Base-by-base conservation (phyloP, 2,329 filamentous ascomycete genomes). In the Salinomyces thailandicus region DNA sequence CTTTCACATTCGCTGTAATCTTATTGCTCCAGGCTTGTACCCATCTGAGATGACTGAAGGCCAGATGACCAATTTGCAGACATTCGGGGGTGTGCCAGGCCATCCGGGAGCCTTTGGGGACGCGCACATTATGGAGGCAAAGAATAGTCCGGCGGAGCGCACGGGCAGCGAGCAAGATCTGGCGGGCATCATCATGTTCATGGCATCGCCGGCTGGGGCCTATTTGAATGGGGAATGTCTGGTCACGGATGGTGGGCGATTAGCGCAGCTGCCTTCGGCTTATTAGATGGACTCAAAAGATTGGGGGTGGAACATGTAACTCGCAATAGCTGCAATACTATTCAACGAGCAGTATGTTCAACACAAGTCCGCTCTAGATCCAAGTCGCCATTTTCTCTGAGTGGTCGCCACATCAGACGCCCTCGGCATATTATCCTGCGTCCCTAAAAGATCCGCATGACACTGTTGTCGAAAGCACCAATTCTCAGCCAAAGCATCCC, bases 221-320 rank as follows among this genome's bases (percentile, higher is more conserved):
- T 83, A 79, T 54, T 63, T 73, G 47, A 82, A 81, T 54, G 79
- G 78, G 2, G 70, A 69, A 41, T 67, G 77, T 12, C 59, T 81
- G 31, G 58, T 81, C 5, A 63, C 73, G 0, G 79, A 83, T 52
- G 78, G 78, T 33, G 78, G 77, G 1, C 64, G 76, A 39, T 51
- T 83, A 33, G 63, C 64, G 4, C 18, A 68, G 12, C 64, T 77
- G 44, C 73, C 75, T 18, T 66, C 68, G 11, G 67, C 68, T 3
- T 76, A 72, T 50, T 77, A 58, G 31, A 26, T n/a, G n/a, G n/a
- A n/a, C n/a, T n/a, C n/a, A n/a, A n/a, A n/a, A n/a, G n/a, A n/a
- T n/a, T n/a, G n/a, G n/a, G n/a, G n/a, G n/a, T n/a, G n/a, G n/a
- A n/a, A n/a, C n/a, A n/a, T n/a, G n/a, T n/a, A n/a, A n/a, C n/a